Evolutionary conservation across 1,284 basidiomycete genomes (phyloP), one percentile per base, ranked within the genome.

Genomic region (Mycena sp.): DNA sequence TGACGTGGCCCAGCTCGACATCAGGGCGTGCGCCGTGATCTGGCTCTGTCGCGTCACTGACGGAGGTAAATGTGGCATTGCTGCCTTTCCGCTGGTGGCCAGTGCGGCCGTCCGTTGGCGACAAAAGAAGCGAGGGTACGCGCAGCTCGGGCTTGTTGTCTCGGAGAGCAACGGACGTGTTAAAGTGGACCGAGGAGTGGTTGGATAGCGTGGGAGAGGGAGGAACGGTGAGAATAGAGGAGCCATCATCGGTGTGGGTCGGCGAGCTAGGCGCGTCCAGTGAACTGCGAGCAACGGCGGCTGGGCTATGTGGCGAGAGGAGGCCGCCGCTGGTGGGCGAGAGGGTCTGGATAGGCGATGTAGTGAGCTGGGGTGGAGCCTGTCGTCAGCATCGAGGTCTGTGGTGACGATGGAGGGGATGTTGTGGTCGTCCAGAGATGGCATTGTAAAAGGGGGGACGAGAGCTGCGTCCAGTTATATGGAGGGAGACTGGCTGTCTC

Each of bases 201-300:
- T 82, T 83, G 0, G 91, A 91, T 11, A 91, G 80, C 0, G 91
- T 92, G 1, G 91, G 91, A 0, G 90, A 92, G 0, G 91, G 89
- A 0, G 90, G 91, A 0, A 77, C 75, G 41, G 74, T 68, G 7
- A 56, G 37, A 19, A 56, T 51, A 3, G 64, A 63, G 3, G 58
- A 52, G 21, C 62, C 61, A 30, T 67, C 65, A 55, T 64, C 62
- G 6, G 61, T 56, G 44, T 64, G 58, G 2, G 59, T 59, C 2
- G 66, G 63, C 1, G 66, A 67, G 52, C 59, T 60, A 19, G 63
- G 57, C 3, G 55, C 37, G 46, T 67, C 65, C 17, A 67, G 40
- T 17, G 65, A 67, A 6, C 58, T 51, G 14, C 65, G 58, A 35
- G 56, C 40, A 11, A 16, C 45, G 3, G 9, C 37, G 25, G 62